phyloP scores from a whole-genome alignment of 1,139 yeast genomes.

The Yamadazyma triangularis region DNA sequence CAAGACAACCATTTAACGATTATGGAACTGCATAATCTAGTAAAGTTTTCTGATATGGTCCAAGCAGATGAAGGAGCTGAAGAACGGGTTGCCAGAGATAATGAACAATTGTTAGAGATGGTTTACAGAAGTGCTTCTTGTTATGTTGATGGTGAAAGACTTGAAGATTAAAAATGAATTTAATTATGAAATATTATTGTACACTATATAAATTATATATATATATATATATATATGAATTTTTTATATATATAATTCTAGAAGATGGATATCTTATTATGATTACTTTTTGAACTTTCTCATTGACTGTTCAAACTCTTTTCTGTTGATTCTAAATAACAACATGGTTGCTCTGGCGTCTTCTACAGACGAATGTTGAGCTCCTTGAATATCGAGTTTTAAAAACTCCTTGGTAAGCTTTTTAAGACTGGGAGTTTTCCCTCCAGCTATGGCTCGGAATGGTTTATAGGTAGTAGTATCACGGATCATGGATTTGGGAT shows the following conservation, averaged over 20 bases:
- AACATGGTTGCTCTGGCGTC: conserved; percentile 90
- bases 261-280: too few relatives aligned
- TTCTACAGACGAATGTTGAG: conserved; percentile 82
- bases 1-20: conserved; percentile 10
- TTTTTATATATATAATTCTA: too few relatives aligned
- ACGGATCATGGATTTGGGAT: conserved; percentile 59
- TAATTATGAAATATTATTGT: too few relatives aligned
- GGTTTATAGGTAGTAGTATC: conserved; percentile 69
- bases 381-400: conserved; percentile 62
- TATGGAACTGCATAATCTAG: conserved; percentile 14
- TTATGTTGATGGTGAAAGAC: conserved; percentile 31
- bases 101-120: conserved; percentile 29
- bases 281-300: conserved; percentile 4
- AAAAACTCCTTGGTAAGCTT: conserved; percentile 56
- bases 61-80: conserved; percentile 12
- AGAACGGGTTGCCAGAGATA: conserved; percentile 18
- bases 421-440: conserved; percentile 71
- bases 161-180: conserved; percentile 38
- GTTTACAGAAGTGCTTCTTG: conserved; percentile 36
- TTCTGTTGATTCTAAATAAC: conserved; percentile 57
- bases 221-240: too few relatives aligned
- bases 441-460: conserved; percentile 56
- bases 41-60: conserved; percentile 10
- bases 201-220: background rate
- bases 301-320: conserved; percentile 49